phyloP scores from a whole-genome alignment of 768 basidiomycete species.

The Agrocybe chaxingu region DNA sequence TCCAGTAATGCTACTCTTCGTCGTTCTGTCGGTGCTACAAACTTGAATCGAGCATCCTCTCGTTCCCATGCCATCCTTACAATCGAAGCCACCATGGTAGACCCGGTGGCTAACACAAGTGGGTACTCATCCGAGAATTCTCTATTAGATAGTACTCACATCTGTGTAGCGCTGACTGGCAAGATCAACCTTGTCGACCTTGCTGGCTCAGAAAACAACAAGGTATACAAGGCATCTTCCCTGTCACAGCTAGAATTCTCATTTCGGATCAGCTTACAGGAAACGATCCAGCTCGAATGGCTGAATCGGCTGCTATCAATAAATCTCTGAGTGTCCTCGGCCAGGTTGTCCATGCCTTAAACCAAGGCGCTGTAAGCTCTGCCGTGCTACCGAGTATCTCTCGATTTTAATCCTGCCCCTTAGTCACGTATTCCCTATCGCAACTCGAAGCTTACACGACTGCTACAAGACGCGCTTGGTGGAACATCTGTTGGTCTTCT shows the following conservation, averaged over 20 bases:
- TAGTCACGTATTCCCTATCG: conserved; percentile 84
- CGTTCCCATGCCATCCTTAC: conserved; percentile 87
- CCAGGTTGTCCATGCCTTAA: conserved; percentile 85
- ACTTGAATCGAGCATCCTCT: conserved; percentile 80
- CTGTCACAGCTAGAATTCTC: not conserved
- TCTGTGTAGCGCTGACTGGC: conserved; percentile 54
- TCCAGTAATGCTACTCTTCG: conserved; percentile 67
- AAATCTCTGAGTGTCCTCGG: conserved; percentile 84
- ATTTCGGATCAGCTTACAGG: conserved; percentile 57
- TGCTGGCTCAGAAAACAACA: conserved; percentile 91
- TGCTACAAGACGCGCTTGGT: conserved; percentile 88
- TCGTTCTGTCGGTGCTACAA: conserved; percentile 84
- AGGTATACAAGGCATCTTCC: conserved; percentile 34
- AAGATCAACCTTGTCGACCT: conserved; percentile 88
- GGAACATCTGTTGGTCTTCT: conserved; percentile 77
- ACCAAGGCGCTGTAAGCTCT: conserved; percentile 60
- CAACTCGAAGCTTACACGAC: conserved; percentile 84
- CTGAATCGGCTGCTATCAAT: conserved; percentile 87
- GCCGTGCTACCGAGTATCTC: conserved; percentile 1
- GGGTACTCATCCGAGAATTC: conserved; percentile 14
- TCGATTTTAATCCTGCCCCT: conserved; percentile 4
- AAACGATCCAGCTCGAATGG: conserved; percentile 83
- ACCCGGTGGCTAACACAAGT: conserved; percentile 55
- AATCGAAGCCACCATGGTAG: conserved; percentile 59
- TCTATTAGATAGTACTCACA: not conserved